Percentiles rank a stretch among this genome's conserved stretches.
Evolutionary conservation across 192 early-diverging fungal genomes (phyloP).

Genomic region (Coemansia sp.): DNA sequence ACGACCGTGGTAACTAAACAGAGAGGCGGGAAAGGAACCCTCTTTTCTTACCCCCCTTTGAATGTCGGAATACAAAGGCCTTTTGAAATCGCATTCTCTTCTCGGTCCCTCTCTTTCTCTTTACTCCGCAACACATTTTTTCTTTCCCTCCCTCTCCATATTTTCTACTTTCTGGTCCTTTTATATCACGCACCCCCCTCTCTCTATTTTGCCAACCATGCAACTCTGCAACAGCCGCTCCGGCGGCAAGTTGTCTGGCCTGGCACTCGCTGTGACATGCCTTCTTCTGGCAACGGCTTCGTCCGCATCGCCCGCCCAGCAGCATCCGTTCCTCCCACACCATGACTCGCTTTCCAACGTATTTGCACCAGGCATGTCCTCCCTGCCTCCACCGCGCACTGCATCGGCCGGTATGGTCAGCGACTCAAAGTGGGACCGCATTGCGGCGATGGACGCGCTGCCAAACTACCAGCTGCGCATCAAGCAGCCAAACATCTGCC

Average conservation of each 20-base stretch:
- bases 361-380: background rate
- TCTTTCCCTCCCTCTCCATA: background rate
- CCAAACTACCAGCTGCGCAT: conserved; percentile 73
- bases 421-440: conserved; percentile 31
- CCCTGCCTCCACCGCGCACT: conserved; percentile 12
- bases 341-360: background rate
- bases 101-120: background rate
- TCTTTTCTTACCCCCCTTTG: no score
- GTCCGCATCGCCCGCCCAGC: conserved; percentile 19
- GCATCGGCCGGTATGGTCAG: conserved; percentile 26
- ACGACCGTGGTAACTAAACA: no score
- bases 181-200: background rate
- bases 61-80: background rate
- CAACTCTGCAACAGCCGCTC: conserved; percentile 8
- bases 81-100: background rate
- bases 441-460: conserved; percentile 56
- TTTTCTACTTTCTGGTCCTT: background rate
- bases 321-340: conserved; percentile 36
- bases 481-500: conserved; percentile 80
- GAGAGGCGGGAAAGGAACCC: no score
- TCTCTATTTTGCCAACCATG: conserved; percentile 6
- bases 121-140: background rate
- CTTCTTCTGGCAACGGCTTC: conserved; percentile 17
- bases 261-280: conserved; percentile 14
- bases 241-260: conserved; percentile 3